phyloP scores from a whole-genome alignment of 192 early-diverging fungal genomes.

The Funneliformis geosporum region DNA sequence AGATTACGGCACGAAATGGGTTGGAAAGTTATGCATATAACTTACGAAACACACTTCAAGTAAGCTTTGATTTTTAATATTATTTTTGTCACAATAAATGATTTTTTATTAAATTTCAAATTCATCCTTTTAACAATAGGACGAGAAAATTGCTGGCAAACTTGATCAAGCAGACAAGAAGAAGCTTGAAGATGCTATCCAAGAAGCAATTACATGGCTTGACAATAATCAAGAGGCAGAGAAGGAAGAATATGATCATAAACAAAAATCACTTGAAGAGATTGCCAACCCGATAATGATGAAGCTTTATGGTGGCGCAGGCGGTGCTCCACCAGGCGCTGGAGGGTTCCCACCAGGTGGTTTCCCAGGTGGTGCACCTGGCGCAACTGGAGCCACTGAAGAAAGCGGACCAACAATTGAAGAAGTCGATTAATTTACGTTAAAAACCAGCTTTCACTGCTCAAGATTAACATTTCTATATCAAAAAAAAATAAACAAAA shows the following conservation, averaged over 20 bases:
- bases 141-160: conserved; percentile 84
- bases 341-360: conserved; percentile 55
- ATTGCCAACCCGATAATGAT: conserved; percentile 97
- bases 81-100: no score
- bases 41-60: conserved; percentile 58
- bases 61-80: conserved; percentile 50
- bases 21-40: conserved; percentile 91
- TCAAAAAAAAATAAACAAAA: no score
- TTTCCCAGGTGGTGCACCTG: conserved; percentile 75
- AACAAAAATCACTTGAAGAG: conserved; percentile 93
- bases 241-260: conserved; percentile 93
- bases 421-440: conserved; percentile 65
- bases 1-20: conserved; percentile 84
- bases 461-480: no score
- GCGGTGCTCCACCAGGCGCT: conserved; percentile 37
- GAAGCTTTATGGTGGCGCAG: conserved; percentile 85
- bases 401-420: conserved; percentile 64
- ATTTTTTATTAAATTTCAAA: conserved; percentile 81
- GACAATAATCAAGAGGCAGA: conserved; percentile 87
- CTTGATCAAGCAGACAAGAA: conserved; percentile 84
- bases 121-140: conserved; percentile 70
- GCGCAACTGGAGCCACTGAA: conserved; percentile 27
- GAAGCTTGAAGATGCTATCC: conserved; percentile 78
- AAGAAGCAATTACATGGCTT: conserved; percentile 91
- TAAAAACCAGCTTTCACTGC: no score